Conservation (phyloP, 345 rosid species). For the Populus alba region DNA sequence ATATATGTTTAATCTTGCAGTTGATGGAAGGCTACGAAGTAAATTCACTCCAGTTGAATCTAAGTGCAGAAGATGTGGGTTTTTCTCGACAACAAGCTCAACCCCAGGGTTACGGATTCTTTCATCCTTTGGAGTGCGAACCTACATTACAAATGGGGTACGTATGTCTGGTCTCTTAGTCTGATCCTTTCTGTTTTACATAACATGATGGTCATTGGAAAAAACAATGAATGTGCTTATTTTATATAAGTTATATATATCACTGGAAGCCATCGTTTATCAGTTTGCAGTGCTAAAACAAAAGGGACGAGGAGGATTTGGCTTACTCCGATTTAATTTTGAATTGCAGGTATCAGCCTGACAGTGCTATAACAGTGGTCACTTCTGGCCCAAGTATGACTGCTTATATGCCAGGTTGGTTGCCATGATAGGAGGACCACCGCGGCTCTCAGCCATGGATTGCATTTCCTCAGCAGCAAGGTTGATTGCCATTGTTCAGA, state of each 20-base stretch:
- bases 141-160: conserved; percentile 95
- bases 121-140: conserved; percentile 79
- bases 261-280: neutral
- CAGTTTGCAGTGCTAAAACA: neutral
- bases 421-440: conserved; percentile 45
- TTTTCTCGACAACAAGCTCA: conserved; percentile 54
- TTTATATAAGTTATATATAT: neutral
- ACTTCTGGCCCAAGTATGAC: conserved; percentile 75
- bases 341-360: conserved; percentile 61
- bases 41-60: conserved; percentile 59
- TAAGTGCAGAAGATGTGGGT: conserved; percentile 60
- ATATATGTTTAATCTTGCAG: conserved; percentile 30
- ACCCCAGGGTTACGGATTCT: conserved; percentile 58
- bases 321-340: neutral
- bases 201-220: neutral
- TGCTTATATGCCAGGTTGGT: conserved; percentile 88
- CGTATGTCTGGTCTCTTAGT: conserved; percentile 9
- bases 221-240: neutral
- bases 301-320: neutral
- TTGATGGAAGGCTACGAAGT: conserved; percentile 88
- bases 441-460: conserved; percentile 4
- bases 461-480: neutral
- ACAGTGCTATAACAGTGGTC: conserved; percentile 52
- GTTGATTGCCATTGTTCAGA: neutral
- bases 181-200: neutral